Evolutionary conservation across 148 eudicot genomes (phyloP).

Genomic region (Vaccinium macrocarpon): DNA sequence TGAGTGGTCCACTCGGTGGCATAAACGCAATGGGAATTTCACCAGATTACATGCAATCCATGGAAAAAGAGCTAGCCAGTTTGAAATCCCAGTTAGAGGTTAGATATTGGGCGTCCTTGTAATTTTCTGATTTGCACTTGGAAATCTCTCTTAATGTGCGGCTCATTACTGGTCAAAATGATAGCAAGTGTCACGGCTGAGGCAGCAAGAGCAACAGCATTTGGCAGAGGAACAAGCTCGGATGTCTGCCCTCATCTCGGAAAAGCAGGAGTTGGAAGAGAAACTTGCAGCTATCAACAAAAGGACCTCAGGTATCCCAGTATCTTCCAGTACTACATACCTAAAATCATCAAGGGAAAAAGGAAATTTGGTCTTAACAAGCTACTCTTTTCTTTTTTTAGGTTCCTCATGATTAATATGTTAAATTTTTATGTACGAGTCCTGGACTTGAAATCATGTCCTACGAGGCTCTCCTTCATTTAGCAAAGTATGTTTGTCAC

Average conservation of each 20-base stretch:
- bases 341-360: neutral
- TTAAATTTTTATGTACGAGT: neutral
- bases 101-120: constrained; percentile 10
- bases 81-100: constrained; percentile 82
- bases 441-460: neutral
- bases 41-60: constrained; percentile 54
- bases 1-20: constrained; percentile 43
- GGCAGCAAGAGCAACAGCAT: constrained; percentile 76
- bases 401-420: neutral
- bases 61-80: constrained; percentile 76
- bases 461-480: neutral
- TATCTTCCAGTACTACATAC: neutral
- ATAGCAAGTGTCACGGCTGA: constrained; percentile 73
- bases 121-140: neutral
- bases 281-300: constrained; percentile 54
- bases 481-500: neutral
- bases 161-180: constrained; percentile 19
- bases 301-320: constrained; percentile 51
- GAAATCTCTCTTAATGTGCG: neutral
- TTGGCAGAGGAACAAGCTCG: constrained; percentile 66
- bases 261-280: constrained; percentile 77
- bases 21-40: constrained; percentile 51
- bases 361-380: constrained; percentile 2
- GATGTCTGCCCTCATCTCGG: constrained; percentile 56
- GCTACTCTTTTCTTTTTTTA: neutral